Percentiles rank a stretch among this genome's conserved stretches.
Evolutionary conservation across 768 basidiomycete genomes (phyloP).

Genomic region (Xerocomellus intermedius): DNA sequence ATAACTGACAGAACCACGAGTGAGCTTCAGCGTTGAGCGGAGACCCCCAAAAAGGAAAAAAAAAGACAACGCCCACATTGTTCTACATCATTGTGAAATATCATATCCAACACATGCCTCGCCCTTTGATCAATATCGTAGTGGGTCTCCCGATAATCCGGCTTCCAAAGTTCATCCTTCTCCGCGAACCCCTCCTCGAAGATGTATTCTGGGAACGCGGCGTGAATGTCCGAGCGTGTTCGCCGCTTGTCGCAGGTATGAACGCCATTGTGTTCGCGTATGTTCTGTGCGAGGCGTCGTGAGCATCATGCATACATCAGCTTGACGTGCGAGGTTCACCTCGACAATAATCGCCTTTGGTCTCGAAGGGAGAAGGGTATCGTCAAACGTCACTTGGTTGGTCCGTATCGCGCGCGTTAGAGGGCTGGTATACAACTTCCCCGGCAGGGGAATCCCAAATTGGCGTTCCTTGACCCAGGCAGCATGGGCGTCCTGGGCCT

Average conservation of each 20-base stretch:
- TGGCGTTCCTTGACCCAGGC: conserved; percentile 16
- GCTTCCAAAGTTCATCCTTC: conserved; percentile 57
- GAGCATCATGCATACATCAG: background rate
- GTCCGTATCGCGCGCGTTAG: conserved; percentile 62
- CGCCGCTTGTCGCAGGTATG: conserved; percentile 73
- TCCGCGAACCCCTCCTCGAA: conserved; percentile 62
- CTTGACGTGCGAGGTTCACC: conserved; percentile 32
- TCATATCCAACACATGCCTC: conserved; percentile 48
- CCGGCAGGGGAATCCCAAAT: conserved; percentile 19
- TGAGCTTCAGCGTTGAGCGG: background rate
- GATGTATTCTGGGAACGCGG: conserved; percentile 39
- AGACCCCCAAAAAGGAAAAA: background rate
- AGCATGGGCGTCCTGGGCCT: conserved; percentile 41
- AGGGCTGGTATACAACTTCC: conserved; percentile 40
- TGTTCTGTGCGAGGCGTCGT: conserved; percentile 41
- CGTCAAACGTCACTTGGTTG: conserved; percentile 49
- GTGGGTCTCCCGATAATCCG: conserved; percentile 21
- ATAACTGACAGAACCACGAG: conserved; percentile 42
- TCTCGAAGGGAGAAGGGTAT: conserved; percentile 26
- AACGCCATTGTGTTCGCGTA: conserved; percentile 61
- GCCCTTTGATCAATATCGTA: conserved; percentile 45
- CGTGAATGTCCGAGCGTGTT: conserved; percentile 46
- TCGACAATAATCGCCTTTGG: conserved; percentile 51
- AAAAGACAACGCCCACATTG: conserved; percentile 41
- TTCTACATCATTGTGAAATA: conserved; percentile 45